A percentile compares a stretch with the other conserved stretches of the same genome.
Conservation (phyloP, 306 rosid species). For the Begonia loranthoides region DNA sequence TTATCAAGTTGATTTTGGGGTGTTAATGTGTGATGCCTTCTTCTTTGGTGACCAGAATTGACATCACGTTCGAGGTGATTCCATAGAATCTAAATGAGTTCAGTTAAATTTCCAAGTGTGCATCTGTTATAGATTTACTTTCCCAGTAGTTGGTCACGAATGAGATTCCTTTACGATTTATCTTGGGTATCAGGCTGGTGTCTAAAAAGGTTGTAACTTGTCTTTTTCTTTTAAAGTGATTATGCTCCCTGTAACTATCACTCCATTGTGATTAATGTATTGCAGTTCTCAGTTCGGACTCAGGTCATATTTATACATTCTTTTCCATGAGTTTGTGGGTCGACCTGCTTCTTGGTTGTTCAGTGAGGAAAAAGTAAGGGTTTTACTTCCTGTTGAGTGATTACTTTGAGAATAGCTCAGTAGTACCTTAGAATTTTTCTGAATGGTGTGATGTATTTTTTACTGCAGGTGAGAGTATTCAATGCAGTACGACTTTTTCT, state of each 20-base stretch:
- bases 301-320: slow-evolving; percentile 77
- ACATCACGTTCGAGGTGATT: too few species aligned
- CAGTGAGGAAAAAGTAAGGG: slow-evolving; percentile 66
- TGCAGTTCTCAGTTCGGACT: slow-evolving; percentile 98
- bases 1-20: too few species aligned
- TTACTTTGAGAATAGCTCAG: slow-evolving; percentile 3
- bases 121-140: too few species aligned
- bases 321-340: slow-evolving; percentile 82
- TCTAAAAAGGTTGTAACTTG: background rate
- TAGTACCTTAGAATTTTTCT: slow-evolving; percentile 2
- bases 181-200: background rate
- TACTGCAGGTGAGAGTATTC: slow-evolving; percentile 77
- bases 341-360: slow-evolving; percentile 76
- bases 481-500: slow-evolving; percentile 80
- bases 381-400: slow-evolving; percentile 8
- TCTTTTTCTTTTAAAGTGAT: background rate
- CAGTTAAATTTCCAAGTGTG: too few species aligned
- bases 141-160: too few species aligned
- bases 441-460: background rate
- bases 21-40: too few species aligned
- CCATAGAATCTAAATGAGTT: too few species aligned
- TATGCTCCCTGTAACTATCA: slow-evolving; percentile 1
- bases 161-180: background rate
- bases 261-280: slow-evolving; percentile 9
- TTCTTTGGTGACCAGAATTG: too few species aligned